These are phyloP conservation scores for Saccharomycopsis capsularis DNA, from an alignment of 805 yeast species.

Conservation along the genomic window DNA sequence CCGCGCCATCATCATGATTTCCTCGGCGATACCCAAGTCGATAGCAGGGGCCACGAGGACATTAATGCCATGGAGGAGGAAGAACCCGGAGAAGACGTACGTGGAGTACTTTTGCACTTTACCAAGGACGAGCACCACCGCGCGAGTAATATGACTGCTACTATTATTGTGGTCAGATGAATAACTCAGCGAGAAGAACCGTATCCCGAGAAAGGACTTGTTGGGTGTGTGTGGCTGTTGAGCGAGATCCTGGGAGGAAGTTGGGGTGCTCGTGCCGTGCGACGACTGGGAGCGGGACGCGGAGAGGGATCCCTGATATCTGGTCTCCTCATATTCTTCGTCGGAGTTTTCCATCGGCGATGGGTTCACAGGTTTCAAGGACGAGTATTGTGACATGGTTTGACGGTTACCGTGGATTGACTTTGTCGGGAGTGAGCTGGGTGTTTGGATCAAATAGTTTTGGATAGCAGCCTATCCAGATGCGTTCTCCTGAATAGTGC, in stretches of 20 bases:
- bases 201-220: neutral
- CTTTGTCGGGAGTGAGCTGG: no score
- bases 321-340: no score
- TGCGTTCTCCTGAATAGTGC: no score
- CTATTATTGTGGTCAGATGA: neutral
- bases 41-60: constrained; percentile 49
- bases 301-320: no score
- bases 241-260: no score
- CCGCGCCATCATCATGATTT: constrained; percentile 52
- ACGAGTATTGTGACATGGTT: no score
- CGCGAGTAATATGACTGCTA: neutral
- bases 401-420: no score
- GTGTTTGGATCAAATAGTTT: no score
- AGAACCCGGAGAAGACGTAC: constrained; percentile 47
- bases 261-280: no score
- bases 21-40: constrained; percentile 38
- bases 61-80: constrained; percentile 49
- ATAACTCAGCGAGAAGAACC: neutral
- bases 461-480: no score
- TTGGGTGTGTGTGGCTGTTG: no score
- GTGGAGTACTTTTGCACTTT: constrained; percentile 54
- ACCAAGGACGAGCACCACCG: neutral
- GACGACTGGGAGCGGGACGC: neutral
- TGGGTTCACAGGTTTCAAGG: neutral
- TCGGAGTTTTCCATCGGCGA: neutral